Percentiles rank a stretch among this genome's conserved stretches.
phyloP scores from a whole-genome alignment of 768 basidiomycete genomes.

The Leccinum rimulosum region DNA sequence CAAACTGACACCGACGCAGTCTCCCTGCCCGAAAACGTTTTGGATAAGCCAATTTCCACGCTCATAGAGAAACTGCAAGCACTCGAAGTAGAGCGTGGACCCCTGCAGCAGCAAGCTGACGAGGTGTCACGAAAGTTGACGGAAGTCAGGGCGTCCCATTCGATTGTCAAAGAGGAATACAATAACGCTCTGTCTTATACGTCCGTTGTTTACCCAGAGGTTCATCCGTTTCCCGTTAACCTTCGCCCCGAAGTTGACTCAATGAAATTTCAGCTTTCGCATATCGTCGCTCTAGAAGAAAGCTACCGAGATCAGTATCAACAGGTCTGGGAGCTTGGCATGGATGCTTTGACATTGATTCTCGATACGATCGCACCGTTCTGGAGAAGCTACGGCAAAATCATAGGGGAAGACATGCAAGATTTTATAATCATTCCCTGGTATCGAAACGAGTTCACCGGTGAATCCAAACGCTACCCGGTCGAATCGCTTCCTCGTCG shows the following conservation, averaged over 20 bases:
- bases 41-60: conserved; percentile 53
- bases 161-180: conserved; percentile 58
- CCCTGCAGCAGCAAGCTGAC: conserved; percentile 45
- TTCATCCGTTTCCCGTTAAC: conserved; percentile 28
- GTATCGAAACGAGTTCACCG: conserved; percentile 83
- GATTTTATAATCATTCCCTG: conserved; percentile 81
- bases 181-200: conserved; percentile 64
- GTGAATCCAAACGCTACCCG: conserved; percentile 65
- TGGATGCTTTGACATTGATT: conserved; percentile 73
- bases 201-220: conserved; percentile 78
- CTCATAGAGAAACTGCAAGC: conserved; percentile 49
- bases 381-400: conserved; percentile 79
- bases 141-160: conserved; percentile 55
- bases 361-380: conserved; percentile 76
- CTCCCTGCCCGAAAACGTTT: conserved; percentile 36
- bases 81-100: conserved; percentile 46
- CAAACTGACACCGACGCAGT: conserved; percentile 2
- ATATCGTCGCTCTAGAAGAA: conserved; percentile 70
- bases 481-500: conserved; percentile 58
- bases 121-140: conserved; percentile 48
- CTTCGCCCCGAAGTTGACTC: conserved; percentile 70
- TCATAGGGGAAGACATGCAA: conserved; percentile 76
- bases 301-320: conserved; percentile 79
- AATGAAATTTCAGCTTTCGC: conserved; percentile 50
- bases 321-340: conserved; percentile 77